phyloP scores from a whole-genome alignment of 2,329 filamentous ascomycete genomes.

The Colletotrichum sidae region DNA sequence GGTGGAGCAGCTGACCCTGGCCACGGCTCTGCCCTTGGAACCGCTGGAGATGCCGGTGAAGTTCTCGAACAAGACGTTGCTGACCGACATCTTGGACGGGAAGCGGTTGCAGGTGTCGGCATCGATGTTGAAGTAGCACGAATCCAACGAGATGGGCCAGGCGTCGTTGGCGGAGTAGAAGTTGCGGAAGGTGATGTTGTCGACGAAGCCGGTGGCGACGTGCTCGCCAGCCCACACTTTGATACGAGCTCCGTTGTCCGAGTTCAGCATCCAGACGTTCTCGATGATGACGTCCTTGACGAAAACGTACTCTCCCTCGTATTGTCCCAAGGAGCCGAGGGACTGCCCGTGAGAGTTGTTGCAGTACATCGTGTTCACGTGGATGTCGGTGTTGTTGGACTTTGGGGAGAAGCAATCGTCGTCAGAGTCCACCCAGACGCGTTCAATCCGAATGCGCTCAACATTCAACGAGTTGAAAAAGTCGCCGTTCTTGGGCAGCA shows the following conservation, averaged over 20 bases:
- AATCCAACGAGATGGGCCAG: conserved; percentile 67
- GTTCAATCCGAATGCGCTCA: conserved; percentile 62
- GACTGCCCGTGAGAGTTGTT: conserved; percentile 69
- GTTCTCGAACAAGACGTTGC: conserved; percentile 69
- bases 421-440: conserved; percentile 62
- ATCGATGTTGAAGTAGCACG: conserved; percentile 70
- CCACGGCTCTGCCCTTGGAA: conserved; percentile 64
- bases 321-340: conserved; percentile 70
- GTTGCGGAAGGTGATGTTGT: conserved; percentile 72
- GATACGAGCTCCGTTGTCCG: conserved; percentile 65
- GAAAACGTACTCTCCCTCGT: conserved; percentile 63
- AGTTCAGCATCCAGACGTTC: conserved; percentile 66
- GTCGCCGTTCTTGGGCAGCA: conserved; percentile 69
- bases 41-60: conserved; percentile 69
- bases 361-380: conserved; percentile 70
- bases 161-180: conserved; percentile 70
- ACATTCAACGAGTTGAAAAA: conserved; percentile 71
- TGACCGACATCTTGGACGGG: conserved; percentile 68
- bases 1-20: conserved; percentile 65
- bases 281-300: conserved; percentile 69
- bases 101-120: conserved; percentile 61
- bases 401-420: conserved; percentile 73
- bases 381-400: conserved; percentile 68
- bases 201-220: conserved; percentile 69
- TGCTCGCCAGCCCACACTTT: conserved; percentile 70